Evolutionary conservation across 306 rosid species (phyloP).

Genomic region (Begonia masoniana): DNA sequence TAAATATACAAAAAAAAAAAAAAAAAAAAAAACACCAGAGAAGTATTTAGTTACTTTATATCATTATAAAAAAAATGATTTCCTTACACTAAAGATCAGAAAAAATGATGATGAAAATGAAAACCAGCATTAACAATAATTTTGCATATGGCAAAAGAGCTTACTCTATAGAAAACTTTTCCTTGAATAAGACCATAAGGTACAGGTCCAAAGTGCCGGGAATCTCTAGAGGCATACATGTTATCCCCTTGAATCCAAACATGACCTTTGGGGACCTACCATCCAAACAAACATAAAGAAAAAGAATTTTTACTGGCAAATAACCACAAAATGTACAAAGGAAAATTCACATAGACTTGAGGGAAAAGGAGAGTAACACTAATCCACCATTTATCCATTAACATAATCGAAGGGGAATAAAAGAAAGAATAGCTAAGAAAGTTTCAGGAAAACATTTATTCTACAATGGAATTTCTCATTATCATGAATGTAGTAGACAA

Average conservation of each 20-base stretch:
- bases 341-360: no score
- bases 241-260: slow-evolving; percentile 98
- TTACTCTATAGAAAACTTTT: slow-evolving; percentile 66
- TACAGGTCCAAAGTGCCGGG: slow-evolving; percentile 68
- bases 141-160: slow-evolving; percentile 1
- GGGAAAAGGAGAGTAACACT: no score
- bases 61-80: no score
- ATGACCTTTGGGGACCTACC: slow-evolving; percentile 88
- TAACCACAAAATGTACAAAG: slow-evolving; percentile 2
- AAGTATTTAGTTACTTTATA: no score
- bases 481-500: no score
- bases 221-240: slow-evolving; percentile 55
- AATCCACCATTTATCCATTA: no score
- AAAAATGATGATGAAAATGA: slow-evolving; percentile 6
- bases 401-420: no score
- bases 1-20: no score
- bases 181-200: slow-evolving; percentile 82
- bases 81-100: not conserved
- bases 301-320: slow-evolving; percentile 10
- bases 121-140: not conserved
- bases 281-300: slow-evolving; percentile 8
- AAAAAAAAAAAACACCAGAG: not conserved
- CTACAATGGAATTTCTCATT: no score
- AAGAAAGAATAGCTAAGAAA: no score
- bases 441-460: no score